A percentile compares a stretch with the other conserved stretches of the same genome.
These are phyloP conservation scores for Rhizophagus clarus DNA, from an alignment of 192 early-diverging fungal genomes.

Conservation along the genomic window DNA sequence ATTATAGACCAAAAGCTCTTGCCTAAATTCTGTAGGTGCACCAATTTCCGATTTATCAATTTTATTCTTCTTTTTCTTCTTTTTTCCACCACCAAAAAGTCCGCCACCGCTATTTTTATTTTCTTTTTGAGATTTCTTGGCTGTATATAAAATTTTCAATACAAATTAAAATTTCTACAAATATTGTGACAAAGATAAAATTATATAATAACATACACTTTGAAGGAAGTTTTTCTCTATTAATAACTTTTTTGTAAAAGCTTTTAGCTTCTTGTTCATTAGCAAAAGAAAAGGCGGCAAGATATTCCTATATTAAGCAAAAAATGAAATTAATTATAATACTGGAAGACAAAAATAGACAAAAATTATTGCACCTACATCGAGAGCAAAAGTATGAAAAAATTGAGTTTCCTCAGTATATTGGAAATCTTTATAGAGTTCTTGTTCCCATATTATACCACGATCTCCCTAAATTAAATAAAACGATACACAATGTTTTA, in stretches of 20 bases:
- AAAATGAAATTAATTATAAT: constrained; percentile 1
- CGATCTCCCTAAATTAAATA: constrained; percentile 41
- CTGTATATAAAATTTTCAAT: constrained; percentile 27
- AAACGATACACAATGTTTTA: neutral
- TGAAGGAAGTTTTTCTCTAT: constrained; percentile 47
- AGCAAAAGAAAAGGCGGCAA: constrained; percentile 73
- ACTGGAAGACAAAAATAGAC: neutral
- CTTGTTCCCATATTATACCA: constrained; percentile 80
- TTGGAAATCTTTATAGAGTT: constrained; percentile 74
- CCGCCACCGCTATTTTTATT: constrained; percentile 46
- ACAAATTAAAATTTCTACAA: constrained; percentile 7
- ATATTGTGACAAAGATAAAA: constrained; percentile 30
- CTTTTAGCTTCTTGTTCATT: constrained; percentile 65
- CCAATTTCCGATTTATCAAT: constrained; percentile 66
- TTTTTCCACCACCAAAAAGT: constrained; percentile 37
- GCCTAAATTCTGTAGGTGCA: constrained; percentile 55
- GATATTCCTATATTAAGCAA: constrained; percentile 44
- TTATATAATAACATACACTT: constrained; percentile 32
- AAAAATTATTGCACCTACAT: constrained; percentile 45
- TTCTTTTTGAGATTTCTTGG: constrained; percentile 39
- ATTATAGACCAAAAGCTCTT: neutral
- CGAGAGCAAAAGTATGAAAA: constrained; percentile 73
- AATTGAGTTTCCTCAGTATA: constrained; percentile 61
- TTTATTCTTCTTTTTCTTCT: constrained; percentile 50
- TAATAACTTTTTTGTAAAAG: constrained; percentile 67